Evolutionary conservation across 73 alveolate species (phyloP), one percentile per base, ranked within the genome.

Genomic region (Paramecium primaurelia): DNA sequence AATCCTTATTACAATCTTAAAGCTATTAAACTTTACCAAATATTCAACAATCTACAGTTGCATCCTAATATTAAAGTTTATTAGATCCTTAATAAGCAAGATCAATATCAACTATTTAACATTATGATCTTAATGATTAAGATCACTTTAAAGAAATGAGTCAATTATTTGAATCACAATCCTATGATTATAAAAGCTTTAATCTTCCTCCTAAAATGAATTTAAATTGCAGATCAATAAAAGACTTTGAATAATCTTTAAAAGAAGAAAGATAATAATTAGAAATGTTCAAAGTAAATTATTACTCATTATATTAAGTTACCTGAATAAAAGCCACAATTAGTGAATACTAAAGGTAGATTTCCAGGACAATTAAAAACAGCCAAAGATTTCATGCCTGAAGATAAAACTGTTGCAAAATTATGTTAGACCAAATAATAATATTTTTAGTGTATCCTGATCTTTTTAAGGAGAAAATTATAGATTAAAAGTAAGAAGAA

Each of bases 101-200:
- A 49, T 80, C 91, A 44, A 80, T 80, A 6, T 80, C 77, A 44
- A 80, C 91, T 5, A 25, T 80, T 44, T 47, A 80, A 64, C 71
- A 80, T 80, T 44, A 44, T n/a, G 91, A 80, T 42, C 91, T 80
- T 26, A 80, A 80, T 44, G 91, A 80, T 44, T 25, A 20, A 49
- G 44, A 80, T 25, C 91, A 80, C 49, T 80, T 45, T 26, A 80
- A 80, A 80, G 91, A 80, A 47, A 80, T 80, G 91, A 45, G 77
- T 47, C 77, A 40, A 45, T 26, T 80, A 12, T 80, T 80, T 64
- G 73, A 40, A 8, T 80, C 91, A 44, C 45, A 45, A 49, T 80
- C 91, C 6, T 80, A 80, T 80, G 91, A 80, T 44, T 80, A 80
- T 80, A 40, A 80, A 49, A 80, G 91, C 10, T 80, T 45, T 26